Evolutionary conservation across 164 flowering plant genomes (phyloP), one percentile per base, ranked within the genome.

Genomic region (Hamamelis virginiana): DNA sequence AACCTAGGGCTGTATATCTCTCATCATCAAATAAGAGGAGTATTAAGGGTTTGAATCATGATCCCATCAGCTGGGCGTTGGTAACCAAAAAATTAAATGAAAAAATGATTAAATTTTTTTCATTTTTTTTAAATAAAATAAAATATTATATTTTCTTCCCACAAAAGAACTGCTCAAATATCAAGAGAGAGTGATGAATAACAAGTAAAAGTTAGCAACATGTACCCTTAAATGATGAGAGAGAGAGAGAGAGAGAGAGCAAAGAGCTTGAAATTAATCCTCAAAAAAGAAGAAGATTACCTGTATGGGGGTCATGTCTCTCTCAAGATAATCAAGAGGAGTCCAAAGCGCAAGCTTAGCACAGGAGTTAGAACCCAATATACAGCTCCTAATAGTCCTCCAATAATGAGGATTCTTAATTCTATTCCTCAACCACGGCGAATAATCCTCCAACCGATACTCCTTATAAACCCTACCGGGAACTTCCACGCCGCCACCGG

Each of bases 241-340:
- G n/a, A n/a, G n/a, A n/a, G n/a, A 67, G 26, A 61, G 9, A 70
- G 5, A 63, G 6, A 14, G 56, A 63, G 44, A 6, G 41, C 22
- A 22, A 5, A 19, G 43, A 70, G 16, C 8, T 41, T 15, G 12
- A 23, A 69, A n/a, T n/a, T n/a, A n/a, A n/a, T n/a, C n/a, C n/a
- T n/a, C n/a, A 38, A 56, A n/a, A 46, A 47, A 44, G 19, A 69
- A 27, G 15, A 22, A 22, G 8, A 1, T 56, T 48, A 92, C 99
- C 97, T 95, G 99, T 28, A 95, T 65, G 1, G 99, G 97, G 67
- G 91, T 55, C 96, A 95, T 73, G 67, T 89, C 90, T 56, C 68
- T 84, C 64, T 84, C 73, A 0, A 86, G 61, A 80, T 92, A 95
- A 76, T 95, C 99, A 53, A 82, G 63, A 14, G 97, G 96, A 18